Conservation (phyloP, 495 filamentous ascomycete species). For the Hypoxylon lenormandii region DNA sequence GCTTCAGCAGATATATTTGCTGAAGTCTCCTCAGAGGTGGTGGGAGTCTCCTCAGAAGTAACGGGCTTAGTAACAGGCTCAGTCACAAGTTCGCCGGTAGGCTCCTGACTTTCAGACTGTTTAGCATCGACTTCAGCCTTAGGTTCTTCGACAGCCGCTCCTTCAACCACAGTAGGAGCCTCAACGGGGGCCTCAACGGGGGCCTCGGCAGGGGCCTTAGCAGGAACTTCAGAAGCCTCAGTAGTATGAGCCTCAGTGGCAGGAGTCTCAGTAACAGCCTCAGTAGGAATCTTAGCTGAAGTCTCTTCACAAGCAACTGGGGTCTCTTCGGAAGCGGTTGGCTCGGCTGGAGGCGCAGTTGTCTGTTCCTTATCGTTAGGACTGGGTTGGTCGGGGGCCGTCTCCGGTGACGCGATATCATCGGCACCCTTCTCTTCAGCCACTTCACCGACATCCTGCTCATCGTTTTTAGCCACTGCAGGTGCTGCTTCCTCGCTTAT, state of each 20-base stretch:
- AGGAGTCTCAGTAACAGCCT: not conserved
- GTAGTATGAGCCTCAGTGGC: not conserved
- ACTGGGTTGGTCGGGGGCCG: not conserved
- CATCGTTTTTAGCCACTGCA: not conserved
- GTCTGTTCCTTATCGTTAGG: constrained; percentile 11
- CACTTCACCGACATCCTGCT: not conserved
- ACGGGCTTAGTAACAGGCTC: no score
- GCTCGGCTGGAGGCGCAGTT: not conserved
- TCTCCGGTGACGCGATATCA: not conserved
- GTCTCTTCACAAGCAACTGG: not conserved
- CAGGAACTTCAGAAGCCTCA: not conserved
- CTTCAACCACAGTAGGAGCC: constrained; percentile 10
- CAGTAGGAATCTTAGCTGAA: not conserved
- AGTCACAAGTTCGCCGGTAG: not conserved
- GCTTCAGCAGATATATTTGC: not conserved
- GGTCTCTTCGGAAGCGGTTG: not conserved
- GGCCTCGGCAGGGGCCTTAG: constrained; percentile 48
- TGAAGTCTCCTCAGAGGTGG: not conserved
- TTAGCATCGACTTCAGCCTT: not conserved
- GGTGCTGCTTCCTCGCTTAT: not conserved
- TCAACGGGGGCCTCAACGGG: constrained; percentile 44
- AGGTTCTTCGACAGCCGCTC: constrained; percentile 3
- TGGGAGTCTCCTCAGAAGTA: not conserved
- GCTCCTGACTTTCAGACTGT: not conserved
- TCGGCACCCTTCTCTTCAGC: constrained; percentile 3